Conservation (phyloP, 1,284 basidiomycete species). For the Irpex rosettiformis region DNA sequence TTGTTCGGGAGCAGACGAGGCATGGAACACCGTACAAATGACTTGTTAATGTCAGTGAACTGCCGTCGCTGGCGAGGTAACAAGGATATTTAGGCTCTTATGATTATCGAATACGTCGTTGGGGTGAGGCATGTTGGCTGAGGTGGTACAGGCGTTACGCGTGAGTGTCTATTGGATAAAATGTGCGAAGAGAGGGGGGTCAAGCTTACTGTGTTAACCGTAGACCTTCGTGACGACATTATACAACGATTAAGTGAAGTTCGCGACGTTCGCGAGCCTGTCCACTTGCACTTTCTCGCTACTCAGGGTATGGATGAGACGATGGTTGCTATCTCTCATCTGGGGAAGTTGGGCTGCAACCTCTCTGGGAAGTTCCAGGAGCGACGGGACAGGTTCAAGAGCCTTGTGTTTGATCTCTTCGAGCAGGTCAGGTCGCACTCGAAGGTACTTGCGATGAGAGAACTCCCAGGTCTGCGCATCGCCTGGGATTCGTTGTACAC, state of each 20-base stretch:
- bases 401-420: slow-evolving; percentile 87
- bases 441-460: slow-evolving; percentile 82
- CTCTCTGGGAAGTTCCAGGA: slow-evolving; percentile 76
- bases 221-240: slow-evolving; percentile 52
- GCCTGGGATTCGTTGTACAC: slow-evolving; percentile 74
- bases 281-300: slow-evolving; percentile 45
- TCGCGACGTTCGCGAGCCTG: slow-evolving; percentile 33
- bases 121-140: slow-evolving; percentile 62
- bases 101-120: slow-evolving; percentile 51
- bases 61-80: slow-evolving; percentile 58
- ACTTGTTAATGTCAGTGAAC: no score
- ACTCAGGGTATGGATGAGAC: slow-evolving; percentile 48
- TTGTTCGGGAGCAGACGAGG: no score
- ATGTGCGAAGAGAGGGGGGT: background rate
- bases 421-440: slow-evolving; percentile 76
- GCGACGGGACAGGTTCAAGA: slow-evolving; percentile 65
- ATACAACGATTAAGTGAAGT: slow-evolving; percentile 50
- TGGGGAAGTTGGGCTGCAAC: slow-evolving; percentile 64
- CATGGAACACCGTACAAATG: no score
- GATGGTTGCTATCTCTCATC: slow-evolving; percentile 67
- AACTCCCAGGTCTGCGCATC: slow-evolving; percentile 89
- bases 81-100: slow-evolving; percentile 62
- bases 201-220: slow-evolving; percentile 46
- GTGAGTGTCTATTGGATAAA: background rate
- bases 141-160: background rate